phyloP scores from a whole-genome alignment of 2,329 filamentous ascomycete genomes.

The Fusarium haematococcum region DNA sequence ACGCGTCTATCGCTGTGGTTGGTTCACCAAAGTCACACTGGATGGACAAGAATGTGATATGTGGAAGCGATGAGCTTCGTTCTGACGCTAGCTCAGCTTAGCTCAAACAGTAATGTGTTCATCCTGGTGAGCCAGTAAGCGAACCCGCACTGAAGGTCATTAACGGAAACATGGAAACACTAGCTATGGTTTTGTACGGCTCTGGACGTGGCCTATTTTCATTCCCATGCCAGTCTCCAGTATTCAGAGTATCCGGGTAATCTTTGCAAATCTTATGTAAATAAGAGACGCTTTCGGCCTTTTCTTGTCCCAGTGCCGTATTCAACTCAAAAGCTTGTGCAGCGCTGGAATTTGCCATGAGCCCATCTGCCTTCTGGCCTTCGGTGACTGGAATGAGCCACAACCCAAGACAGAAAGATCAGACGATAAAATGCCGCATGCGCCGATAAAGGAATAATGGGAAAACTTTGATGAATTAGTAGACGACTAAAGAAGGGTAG shows the following conservation, averaged over 20 bases:
- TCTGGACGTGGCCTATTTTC: background rate
- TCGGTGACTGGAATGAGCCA: conserved; percentile 11
- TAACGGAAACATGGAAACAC: background rate
- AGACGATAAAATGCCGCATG: background rate
- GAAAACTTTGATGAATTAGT: background rate
- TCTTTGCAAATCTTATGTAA: background rate
- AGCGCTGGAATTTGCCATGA: background rate
- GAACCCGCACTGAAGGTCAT: background rate
- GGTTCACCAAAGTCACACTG: background rate
- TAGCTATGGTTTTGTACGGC: background rate
- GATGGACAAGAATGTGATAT: background rate
- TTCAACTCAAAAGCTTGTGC: background rate
- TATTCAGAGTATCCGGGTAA: background rate
- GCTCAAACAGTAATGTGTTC: background rate
- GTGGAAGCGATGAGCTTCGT: no score
- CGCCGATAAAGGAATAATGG: background rate
- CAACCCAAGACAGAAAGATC: conserved; percentile 10
- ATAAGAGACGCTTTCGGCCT: background rate
- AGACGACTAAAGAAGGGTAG: background rate
- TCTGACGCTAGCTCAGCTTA: background rate
- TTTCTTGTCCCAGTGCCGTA: background rate
- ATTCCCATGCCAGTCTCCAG: background rate
- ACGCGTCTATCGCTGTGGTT: background rate
- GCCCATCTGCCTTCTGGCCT: background rate
- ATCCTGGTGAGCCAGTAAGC: background rate